A percentile compares a stretch with the other conserved stretches of the same genome.
These are phyloP conservation scores for Aspergillus viridinutans DNA, from an alignment of 2,329 filamentous ascomycete genomes.

Conservation along the genomic window DNA sequence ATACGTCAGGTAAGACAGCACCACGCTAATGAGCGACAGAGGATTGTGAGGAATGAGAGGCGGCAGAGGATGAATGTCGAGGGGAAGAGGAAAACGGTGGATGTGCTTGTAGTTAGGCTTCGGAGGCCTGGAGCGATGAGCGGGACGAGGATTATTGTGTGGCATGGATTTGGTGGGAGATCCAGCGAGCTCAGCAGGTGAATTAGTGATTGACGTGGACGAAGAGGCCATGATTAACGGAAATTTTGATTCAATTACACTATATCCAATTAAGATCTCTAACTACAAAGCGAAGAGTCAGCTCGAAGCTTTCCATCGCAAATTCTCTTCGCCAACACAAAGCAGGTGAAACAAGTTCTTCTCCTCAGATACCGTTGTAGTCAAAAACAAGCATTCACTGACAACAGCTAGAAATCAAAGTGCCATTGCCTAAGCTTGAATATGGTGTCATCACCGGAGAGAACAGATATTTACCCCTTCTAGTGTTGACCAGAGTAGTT, in stretches of 20 bases:
- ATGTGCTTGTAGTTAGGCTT: slow-evolving; percentile 65
- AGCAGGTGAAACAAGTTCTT: slow-evolving; percentile 18
- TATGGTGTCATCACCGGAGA: slow-evolving; percentile 44
- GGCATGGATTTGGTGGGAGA: slow-evolving; percentile 12
- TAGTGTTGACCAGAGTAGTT: slow-evolving; percentile 6
- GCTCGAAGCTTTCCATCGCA: slow-evolving; percentile 16
- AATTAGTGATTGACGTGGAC: slow-evolving; percentile 13
- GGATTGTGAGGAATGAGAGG: slow-evolving; percentile 90
- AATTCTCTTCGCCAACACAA: slow-evolving; percentile 2
- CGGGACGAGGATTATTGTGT: slow-evolving; percentile 16
- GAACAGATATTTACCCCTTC: slow-evolving; percentile 16
- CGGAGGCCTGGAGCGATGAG: slow-evolving; percentile 26
- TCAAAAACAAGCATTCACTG: slow-evolving; percentile 60
- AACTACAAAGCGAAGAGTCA: slow-evolving; percentile 21
- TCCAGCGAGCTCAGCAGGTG: slow-evolving; percentile 11
- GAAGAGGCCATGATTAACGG: slow-evolving; percentile 26
- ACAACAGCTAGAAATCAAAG: slow-evolving; percentile 50
- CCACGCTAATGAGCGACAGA: slow-evolving; percentile 76
- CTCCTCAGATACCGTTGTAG: slow-evolving; percentile 97
- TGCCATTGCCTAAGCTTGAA: slow-evolving; percentile 46
- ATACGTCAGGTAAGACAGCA: slow-evolving; percentile 72
- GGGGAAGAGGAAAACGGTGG: slow-evolving; percentile 74
- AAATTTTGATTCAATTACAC: slow-evolving; percentile 21
- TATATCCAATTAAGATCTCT: slow-evolving; percentile 17
- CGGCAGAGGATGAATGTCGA: slow-evolving; percentile 79